Evolutionary conservation across 257 asterid genomes (phyloP), one percentile per base, ranked within the genome.

Genomic region (Nyctanthes arbortristis): DNA sequence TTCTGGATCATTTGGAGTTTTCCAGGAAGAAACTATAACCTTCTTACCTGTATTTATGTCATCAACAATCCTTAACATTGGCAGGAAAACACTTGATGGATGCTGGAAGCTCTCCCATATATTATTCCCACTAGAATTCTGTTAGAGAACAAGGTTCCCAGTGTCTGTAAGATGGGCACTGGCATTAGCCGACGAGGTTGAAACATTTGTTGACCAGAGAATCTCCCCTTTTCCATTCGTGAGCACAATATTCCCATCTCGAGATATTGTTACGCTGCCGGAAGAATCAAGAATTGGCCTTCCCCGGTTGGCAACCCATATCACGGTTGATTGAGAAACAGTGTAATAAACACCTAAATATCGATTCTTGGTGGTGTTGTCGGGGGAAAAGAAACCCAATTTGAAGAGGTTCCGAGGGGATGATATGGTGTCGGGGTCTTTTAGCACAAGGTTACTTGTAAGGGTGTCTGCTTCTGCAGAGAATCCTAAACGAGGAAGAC

Each of bases 301-400:
- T 68, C 63, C 81, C 43, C 79, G 36, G 77, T 82, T 82, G 49
- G 84, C 84, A 7, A 82, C 61, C 87, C 84, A 82, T 25, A 79
- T 30, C 49, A 70, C 63, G 18, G 32, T 20, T 27, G 67, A 30
- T 34, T 32, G 63, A 61, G 68, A 70, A 49, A 60, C 57, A 14
- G 30, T 62, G 75, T 70, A 70, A 59, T 58, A 70, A 20, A 70
- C 54, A 9, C 71, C 88, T 3, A 80, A 36, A 72, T 81, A 84
- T 61, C 82, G 79, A 61, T 71, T 20, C 14, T 52, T 74, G 39
- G 76, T 66, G 55, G 84, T 58, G 72, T 78, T 69, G 7, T 56
- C 45, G 12, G 81, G 84, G 14, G 74, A 70, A 79, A 78, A 84
- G 55, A 84, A 84, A 6, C 89, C 89, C 10, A 81, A 7, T 49